phyloP scores from a whole-genome alignment of 2,329 filamentous ascomycete genomes.

The Exophiala lecanii-corni region DNA sequence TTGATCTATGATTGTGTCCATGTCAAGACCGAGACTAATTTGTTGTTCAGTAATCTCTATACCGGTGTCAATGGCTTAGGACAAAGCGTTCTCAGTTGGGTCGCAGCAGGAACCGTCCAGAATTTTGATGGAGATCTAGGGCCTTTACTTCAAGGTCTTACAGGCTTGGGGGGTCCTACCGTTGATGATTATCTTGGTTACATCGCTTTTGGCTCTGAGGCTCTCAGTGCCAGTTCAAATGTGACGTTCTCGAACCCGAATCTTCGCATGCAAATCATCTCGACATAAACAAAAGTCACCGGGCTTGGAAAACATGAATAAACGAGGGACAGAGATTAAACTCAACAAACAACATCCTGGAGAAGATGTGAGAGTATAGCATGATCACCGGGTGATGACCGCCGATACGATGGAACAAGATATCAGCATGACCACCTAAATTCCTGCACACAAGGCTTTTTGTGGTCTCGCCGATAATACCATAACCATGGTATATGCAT shows the following conservation, averaged over 20 bases:
- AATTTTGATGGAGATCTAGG: constrained; percentile 46
- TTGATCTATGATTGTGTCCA: not conserved
- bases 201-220: constrained; percentile 50
- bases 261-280: constrained; percentile 30
- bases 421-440: too few relatives aligned
- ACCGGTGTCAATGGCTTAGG: constrained; percentile 36
- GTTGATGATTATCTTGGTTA: constrained; percentile 48
- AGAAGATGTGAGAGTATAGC: too few relatives aligned
- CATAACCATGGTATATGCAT: too few relatives aligned
- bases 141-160: constrained; percentile 40
- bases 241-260: constrained; percentile 47
- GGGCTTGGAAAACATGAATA: too few relatives aligned
- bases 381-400: too few relatives aligned
- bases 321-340: too few relatives aligned
- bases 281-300: too few relatives aligned
- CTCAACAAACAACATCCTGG: too few relatives aligned
- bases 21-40: not conserved
- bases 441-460: too few relatives aligned
- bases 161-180: constrained; percentile 36
- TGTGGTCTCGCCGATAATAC: too few relatives aligned
- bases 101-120: constrained; percentile 34
- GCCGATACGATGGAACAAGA: too few relatives aligned
- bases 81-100: constrained; percentile 51
- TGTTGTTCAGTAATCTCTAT: constrained; percentile 34
- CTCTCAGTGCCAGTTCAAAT: constrained; percentile 39